A percentile compares a stretch with the other conserved stretches of the same genome.
Conservation (phyloP, 148 eudicot genomes). For the Nyssa sinensis region DNA sequence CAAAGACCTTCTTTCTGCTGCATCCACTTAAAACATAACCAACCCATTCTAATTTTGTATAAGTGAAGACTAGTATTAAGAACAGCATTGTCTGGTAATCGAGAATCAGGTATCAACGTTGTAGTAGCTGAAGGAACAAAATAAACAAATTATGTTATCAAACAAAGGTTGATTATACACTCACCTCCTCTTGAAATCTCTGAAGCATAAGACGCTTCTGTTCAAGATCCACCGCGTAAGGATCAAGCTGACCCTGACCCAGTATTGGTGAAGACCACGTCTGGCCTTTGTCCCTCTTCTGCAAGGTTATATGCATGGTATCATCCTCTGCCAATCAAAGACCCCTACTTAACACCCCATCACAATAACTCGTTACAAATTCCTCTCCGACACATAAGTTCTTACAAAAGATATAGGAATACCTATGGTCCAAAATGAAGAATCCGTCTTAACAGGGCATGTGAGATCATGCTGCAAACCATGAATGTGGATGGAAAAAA, state of each 20-base stretch:
- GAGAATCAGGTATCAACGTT: neutral
- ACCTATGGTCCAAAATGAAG: slow-evolving; percentile 96
- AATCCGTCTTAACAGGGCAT: slow-evolving; percentile 79
- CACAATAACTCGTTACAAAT: neutral
- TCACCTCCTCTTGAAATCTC: slow-evolving; percentile 96
- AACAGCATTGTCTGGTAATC: neutral
- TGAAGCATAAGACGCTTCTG: slow-evolving; percentile 96
- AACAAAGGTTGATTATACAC: neutral
- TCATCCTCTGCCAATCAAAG: slow-evolving; percentile 67
- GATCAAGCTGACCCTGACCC: slow-evolving; percentile 90
- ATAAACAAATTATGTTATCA: neutral
- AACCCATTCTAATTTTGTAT: neutral
- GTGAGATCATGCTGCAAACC: slow-evolving; percentile 60
- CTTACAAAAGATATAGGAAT: slow-evolving; percentile 7
- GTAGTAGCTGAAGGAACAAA: neutral
- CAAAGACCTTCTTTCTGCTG: neutral
- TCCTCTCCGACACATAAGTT: neutral
- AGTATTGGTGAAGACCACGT: slow-evolving; percentile 90
- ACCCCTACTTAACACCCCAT: slow-evolving; percentile 3
- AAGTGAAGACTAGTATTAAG: no score
- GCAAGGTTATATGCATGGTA: slow-evolving; percentile 79
- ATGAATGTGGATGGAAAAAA: neutral
- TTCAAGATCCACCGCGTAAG: slow-evolving; percentile 72
- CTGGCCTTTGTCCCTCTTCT: slow-evolving; percentile 94
- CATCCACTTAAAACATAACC: neutral